These are phyloP conservation scores for Malbranchea zuffiana DNA, from an alignment of 2,329 filamentous ascomycete genomes.

Conservation along the genomic window DNA sequence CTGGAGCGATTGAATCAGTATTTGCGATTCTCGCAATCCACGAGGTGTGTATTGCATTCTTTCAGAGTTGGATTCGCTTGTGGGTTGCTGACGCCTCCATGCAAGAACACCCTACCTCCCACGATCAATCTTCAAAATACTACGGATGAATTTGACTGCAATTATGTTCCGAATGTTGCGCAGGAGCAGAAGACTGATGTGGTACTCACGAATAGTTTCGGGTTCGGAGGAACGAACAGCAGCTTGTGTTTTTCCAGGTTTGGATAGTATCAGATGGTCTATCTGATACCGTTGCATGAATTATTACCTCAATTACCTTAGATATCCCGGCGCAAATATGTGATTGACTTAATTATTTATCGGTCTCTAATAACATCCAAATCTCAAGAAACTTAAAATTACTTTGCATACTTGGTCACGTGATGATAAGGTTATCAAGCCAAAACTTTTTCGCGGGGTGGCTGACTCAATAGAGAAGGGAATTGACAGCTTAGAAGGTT, in stretches of 20 bases:
- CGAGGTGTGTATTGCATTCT: conserved; percentile 48
- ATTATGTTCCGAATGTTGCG: conserved; percentile 64
- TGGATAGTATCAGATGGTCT: no score
- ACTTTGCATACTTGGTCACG: no score
- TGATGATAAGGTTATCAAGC: no score
- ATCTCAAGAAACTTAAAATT: no score
- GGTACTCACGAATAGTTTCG: conserved; percentile 88
- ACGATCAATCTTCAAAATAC: conserved; percentile 69
- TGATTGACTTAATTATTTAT: no score
- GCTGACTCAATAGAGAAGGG: no score
- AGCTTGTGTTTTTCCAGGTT: conserved; percentile 58
- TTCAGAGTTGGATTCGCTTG: background rate
- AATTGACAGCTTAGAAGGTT: background rate
- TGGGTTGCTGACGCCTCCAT: background rate
- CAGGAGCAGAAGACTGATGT: conserved; percentile 62
- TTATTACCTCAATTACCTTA: no score
- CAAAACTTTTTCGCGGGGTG: no score
- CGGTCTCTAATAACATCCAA: no score
- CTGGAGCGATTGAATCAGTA: conserved; percentile 80
- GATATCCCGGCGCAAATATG: no score
- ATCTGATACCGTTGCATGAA: background rate
- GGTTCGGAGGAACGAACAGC: conserved; percentile 94
- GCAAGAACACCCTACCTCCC: conserved; percentile 65
- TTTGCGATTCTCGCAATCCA: conserved; percentile 71
- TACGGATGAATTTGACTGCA: conserved; percentile 61